A percentile compares a stretch with the other conserved stretches of the same genome.
These are phyloP conservation scores for Boletus insuetus DNA, from an alignment of 768 basidiomycete species.

Conservation along the genomic window DNA sequence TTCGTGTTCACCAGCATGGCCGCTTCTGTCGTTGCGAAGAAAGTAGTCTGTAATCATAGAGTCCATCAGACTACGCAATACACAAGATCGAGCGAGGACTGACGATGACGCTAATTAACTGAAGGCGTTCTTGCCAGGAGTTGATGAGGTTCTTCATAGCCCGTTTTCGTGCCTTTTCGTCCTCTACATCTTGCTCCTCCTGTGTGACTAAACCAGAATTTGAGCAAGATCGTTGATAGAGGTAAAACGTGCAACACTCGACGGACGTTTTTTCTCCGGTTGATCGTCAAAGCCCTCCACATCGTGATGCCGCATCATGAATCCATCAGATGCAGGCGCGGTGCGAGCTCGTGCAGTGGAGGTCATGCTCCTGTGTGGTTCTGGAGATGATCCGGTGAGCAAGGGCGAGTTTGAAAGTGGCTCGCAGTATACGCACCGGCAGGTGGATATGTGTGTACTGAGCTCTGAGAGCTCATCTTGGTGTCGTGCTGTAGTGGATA, in stretches of 20 bases:
- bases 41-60: slow-evolving; percentile 45
- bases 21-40: slow-evolving; percentile 59
- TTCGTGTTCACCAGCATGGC: slow-evolving; percentile 47
- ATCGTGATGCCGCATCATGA: slow-evolving; percentile 14
- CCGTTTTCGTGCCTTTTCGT: slow-evolving; percentile 42
- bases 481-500: no score
- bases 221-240: background rate
- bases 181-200: slow-evolving; percentile 46
- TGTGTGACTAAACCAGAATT: slow-evolving; percentile 37
- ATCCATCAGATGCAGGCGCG: slow-evolving; percentile 8
- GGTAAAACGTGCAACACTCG: background rate
- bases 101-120: slow-evolving; percentile 59
- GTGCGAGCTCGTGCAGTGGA: slow-evolving; percentile 5
- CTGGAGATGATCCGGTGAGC: slow-evolving; percentile 2
- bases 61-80: background rate
- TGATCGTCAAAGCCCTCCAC: slow-evolving; percentile 5
- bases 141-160: slow-evolving; percentile 50
- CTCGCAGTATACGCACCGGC: slow-evolving; percentile 1
- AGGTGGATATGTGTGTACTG: background rate
- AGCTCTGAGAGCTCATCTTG: no score
- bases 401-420: background rate
- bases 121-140: slow-evolving; percentile 62
- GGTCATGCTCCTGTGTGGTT: slow-evolving; percentile 9
- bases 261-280: slow-evolving; percentile 20
- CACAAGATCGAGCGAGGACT: slow-evolving; percentile 15